Evolutionary conservation across 2,329 filamentous ascomycete genomes (phyloP), one percentile per base, ranked within the genome.

Genomic region (Colletotrichum sublineola): DNA sequence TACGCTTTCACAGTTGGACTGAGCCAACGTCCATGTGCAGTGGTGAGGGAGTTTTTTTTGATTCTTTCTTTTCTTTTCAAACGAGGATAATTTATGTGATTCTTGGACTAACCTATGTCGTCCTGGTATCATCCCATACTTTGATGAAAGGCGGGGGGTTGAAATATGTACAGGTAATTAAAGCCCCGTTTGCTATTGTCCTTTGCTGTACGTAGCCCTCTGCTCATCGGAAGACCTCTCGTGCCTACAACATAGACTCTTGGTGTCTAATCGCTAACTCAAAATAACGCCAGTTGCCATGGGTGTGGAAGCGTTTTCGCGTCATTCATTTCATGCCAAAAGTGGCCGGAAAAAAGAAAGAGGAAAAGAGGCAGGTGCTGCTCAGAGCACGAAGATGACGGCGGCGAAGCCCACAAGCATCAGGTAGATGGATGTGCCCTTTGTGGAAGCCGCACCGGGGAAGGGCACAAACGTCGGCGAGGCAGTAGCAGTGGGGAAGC

Each of bases 311-410:
- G 33, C 8, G 38, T 9, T 33, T 20, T 29, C 29, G 33, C 12
- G 20, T 24, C n/a, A 1, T 24, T 40, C 20, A 40, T 57, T 38
- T 52, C n/a, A n/a, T 64, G 38, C 36, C 50, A 8, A 3, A 55
- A 33, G 29, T 20, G 7, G 8, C n/a, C 20, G 9, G 11, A 38
- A 18, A 18, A 29, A 12, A 15, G n/a, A 18, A 36, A 18, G 3
- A 14, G 42, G n/a, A 14, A 15, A 14, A 33, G 8, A 36, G 18
- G 18, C 42, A 11, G n/a, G 20, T 33, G 8, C 3, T 44, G 11
- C 46, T 75, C 55, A 77, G 20, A 78, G 74, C 66, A 75, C 56
- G 63, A 78, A 75, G 63, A 75, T 57, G 61, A 74, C 77, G 14
- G 74, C 77, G 9, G 68, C 77, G 31, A 77, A 75, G 44, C 73